Conservation (phyloP, 805 yeast species). For the Starmerella roubikii region DNA sequence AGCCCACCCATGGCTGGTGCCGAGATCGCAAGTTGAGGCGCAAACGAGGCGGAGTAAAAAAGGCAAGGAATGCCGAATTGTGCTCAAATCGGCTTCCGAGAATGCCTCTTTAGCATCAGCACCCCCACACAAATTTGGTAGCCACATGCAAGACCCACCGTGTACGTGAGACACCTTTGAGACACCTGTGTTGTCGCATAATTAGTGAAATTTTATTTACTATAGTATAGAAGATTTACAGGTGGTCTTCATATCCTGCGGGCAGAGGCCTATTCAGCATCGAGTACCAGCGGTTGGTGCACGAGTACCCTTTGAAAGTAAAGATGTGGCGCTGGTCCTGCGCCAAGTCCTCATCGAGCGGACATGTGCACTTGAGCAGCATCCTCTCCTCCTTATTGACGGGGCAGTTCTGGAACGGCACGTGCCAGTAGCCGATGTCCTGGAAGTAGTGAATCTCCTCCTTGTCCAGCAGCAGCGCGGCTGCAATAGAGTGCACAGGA, state of each 20-base stretch:
- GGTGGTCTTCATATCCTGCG: constrained; percentile 15
- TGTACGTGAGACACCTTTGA: too few relatives aligned
- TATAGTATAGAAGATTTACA: too few relatives aligned
- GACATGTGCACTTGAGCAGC: constrained; percentile 57
- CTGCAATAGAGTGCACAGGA: constrained; percentile 74
- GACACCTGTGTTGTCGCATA: too few relatives aligned
- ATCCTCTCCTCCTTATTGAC: constrained; percentile 36
- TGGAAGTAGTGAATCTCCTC: constrained; percentile 55
- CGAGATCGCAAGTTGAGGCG: too few relatives aligned
- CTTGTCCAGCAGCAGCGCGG: constrained; percentile 42
- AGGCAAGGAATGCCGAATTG: too few relatives aligned
- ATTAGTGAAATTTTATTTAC: too few relatives aligned
- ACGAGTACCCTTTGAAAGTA: constrained; percentile 30
- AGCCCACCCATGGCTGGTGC: too few relatives aligned
- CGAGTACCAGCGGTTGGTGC: constrained; percentile 27
- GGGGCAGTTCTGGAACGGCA: constrained; percentile 53
- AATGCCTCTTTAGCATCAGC: too few relatives aligned
- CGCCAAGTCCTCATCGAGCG: constrained; percentile 34
- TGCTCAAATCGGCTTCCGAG: too few relatives aligned
- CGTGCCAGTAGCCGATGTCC: constrained; percentile 62
- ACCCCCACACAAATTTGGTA: too few relatives aligned
- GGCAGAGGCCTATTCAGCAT: constrained; percentile 24
- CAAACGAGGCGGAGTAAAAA: too few relatives aligned
- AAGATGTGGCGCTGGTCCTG: constrained; percentile 26
- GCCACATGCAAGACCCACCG: too few relatives aligned